Conservation (phyloP, 768 basidiomycete genomes). For the Lactarius sanguifluus region DNA sequence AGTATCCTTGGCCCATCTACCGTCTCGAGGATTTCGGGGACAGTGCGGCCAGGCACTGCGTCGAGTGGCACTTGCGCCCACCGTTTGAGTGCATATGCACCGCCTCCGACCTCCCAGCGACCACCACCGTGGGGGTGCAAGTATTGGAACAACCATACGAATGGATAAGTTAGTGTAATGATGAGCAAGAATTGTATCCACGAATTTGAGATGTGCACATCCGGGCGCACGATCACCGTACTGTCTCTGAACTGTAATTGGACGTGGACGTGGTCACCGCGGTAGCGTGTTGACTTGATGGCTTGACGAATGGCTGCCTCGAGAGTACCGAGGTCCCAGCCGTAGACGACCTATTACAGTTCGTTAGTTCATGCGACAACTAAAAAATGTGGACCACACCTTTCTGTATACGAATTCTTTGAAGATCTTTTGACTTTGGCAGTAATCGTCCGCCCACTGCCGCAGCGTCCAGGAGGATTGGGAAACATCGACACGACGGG, state of each 20-base stretch:
- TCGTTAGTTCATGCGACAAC: not conserved
- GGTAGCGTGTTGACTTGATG: constrained; percentile 43
- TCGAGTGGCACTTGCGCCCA: constrained; percentile 23
- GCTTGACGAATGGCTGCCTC: constrained; percentile 39
- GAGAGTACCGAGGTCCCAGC: constrained; percentile 52
- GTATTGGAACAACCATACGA: constrained; percentile 77
- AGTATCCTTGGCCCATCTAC: constrained; percentile 39
- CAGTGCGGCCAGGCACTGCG: not conserved
- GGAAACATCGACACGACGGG: constrained; percentile 23
- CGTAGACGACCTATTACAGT: constrained; percentile 48
- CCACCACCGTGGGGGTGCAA: constrained; percentile 70
- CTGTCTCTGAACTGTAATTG: constrained; percentile 47
- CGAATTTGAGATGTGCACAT: constrained; percentile 62
- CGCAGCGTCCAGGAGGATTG: constrained; percentile 31
- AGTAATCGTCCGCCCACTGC: constrained; percentile 83
- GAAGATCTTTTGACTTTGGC: constrained; percentile 61
- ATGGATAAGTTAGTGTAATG: constrained; percentile 70
- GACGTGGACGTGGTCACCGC: constrained; percentile 47
- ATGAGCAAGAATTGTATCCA: constrained; percentile 72
- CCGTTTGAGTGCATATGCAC: constrained; percentile 70
- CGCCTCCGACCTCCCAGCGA: constrained; percentile 74
- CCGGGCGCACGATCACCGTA: constrained; percentile 63
- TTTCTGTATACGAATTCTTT: constrained; percentile 81
- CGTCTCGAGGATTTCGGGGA: constrained; percentile 33
- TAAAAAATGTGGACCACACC: constrained; percentile 37